phyloP scores from a whole-genome alignment of 2,329 filamentous ascomycete species.

The Helotiales sp. region DNA sequence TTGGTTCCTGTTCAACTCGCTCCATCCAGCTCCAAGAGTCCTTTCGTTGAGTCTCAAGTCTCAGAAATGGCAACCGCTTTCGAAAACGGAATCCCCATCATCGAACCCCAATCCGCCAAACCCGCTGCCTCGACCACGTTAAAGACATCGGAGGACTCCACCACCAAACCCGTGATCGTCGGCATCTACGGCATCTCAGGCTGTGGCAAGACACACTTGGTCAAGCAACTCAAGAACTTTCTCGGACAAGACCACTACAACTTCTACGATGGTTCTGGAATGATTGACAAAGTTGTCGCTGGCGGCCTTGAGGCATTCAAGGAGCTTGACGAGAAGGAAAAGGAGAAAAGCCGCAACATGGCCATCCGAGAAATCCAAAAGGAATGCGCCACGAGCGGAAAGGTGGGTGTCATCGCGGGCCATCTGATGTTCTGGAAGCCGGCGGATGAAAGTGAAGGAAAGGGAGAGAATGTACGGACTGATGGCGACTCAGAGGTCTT shows the following conservation, averaged over 20 bases:
- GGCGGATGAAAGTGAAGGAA: slow-evolving; percentile 42
- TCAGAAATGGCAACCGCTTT: too few species aligned
- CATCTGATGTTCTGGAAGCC: slow-evolving; percentile 60
- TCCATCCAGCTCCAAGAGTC: too few species aligned
- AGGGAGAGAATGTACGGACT: slow-evolving; percentile 51
- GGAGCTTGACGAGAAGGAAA: slow-evolving; percentile 43
- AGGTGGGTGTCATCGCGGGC: slow-evolving; percentile 55
- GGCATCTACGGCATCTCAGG: slow-evolving; percentile 61
- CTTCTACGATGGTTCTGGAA: slow-evolving; percentile 59
- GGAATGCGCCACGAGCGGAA: slow-evolving; percentile 44
- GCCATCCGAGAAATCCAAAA: slow-evolving; percentile 53
- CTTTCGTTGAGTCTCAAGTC: too few species aligned
- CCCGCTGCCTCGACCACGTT: too few species aligned
- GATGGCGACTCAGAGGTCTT: slow-evolving; percentile 52
- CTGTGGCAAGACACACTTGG: slow-evolving; percentile 56
- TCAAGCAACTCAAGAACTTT: slow-evolving; percentile 48
- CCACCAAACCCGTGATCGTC: slow-evolving; percentile 49
- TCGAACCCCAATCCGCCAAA: too few species aligned
- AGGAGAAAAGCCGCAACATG: slow-evolving; percentile 47
- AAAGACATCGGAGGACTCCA: too few species aligned
- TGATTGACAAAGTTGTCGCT: slow-evolving; percentile 49
- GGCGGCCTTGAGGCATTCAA: slow-evolving; percentile 57
- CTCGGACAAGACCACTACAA: slow-evolving; percentile 46
- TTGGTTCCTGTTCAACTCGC: too few species aligned
- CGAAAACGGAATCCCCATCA: too few species aligned